These are phyloP conservation scores for Termitomyces eurrhizus DNA, from an alignment of 768 basidiomycete genomes.

Conservation along the genomic window DNA sequence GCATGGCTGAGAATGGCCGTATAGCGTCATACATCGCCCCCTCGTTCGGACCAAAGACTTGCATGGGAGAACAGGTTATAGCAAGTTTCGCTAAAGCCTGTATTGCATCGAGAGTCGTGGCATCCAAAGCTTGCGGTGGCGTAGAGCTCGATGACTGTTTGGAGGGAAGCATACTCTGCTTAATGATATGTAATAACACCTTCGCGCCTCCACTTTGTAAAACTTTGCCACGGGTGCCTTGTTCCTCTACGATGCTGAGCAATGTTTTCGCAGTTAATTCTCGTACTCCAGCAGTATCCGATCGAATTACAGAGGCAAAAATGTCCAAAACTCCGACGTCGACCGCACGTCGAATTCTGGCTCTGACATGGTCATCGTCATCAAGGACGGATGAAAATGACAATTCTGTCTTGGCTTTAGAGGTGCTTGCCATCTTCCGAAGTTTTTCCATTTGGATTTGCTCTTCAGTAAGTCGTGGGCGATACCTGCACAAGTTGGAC, in stretches of 20 bases:
- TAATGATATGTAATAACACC: constrained; percentile 55
- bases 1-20: constrained; percentile 69
- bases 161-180: constrained; percentile 32
- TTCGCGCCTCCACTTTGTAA: constrained; percentile 79
- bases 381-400: constrained; percentile 45
- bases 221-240: constrained; percentile 70
- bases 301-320: constrained; percentile 50
- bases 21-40: constrained; percentile 80
- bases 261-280: constrained; percentile 55
- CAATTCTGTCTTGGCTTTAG: constrained; percentile 24
- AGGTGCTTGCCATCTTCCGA: constrained; percentile 62
- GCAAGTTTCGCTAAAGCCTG: constrained; percentile 92
- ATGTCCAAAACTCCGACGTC: constrained; percentile 61
- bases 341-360: constrained; percentile 54
- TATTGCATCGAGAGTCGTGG: constrained; percentile 54
- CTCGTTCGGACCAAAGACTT: constrained; percentile 86
- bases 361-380: constrained; percentile 60
- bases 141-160: constrained; percentile 24
- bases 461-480: constrained; percentile 71
- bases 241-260: constrained; percentile 72
- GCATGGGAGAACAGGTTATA: constrained; percentile 87
- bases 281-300: constrained; percentile 65
- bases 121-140: constrained; percentile 31
- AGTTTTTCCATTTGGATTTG: constrained; percentile 81
- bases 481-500: constrained; percentile 68